These are phyloP conservation scores for Tylopilus sp. DNA, from an alignment of 768 basidiomycete species.

Conservation along the genomic window DNA sequence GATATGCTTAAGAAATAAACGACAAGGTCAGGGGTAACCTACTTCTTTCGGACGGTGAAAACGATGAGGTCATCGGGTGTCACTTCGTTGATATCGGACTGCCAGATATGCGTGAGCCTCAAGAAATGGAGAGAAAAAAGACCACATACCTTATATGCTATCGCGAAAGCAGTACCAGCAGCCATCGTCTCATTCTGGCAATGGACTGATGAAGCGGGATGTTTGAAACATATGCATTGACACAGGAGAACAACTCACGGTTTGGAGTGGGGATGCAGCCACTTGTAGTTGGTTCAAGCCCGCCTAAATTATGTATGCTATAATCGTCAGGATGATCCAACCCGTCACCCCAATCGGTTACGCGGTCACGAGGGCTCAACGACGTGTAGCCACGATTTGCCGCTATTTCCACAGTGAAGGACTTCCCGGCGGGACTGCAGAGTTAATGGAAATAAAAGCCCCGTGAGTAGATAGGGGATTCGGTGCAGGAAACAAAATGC, in stretches of 20 bases:
- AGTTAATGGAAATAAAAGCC: too few species aligned
- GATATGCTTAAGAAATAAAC: background rate
- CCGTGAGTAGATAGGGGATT: too few species aligned
- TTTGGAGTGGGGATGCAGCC: conserved; percentile 6
- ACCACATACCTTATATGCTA: conserved; percentile 18
- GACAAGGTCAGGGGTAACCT: background rate
- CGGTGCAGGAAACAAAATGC: background rate
- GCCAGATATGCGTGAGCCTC: background rate
- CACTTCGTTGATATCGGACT: background rate
- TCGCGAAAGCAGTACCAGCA: conserved; percentile 6
- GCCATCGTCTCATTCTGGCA: conserved; percentile 6
- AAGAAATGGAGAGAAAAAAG: background rate
- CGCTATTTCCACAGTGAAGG: conserved; percentile 1
- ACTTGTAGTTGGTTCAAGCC: background rate
- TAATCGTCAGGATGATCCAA: background rate
- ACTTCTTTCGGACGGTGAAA: background rate
- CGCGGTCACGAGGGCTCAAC: rapidly evolving
- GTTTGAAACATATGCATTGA: background rate
- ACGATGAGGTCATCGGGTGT: background rate
- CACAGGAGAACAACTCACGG: conserved; percentile 3
- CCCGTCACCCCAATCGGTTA: conserved; percentile 9
- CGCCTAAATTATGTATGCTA: background rate
- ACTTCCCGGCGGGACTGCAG: conserved; percentile 1
- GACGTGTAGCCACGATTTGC: background rate
- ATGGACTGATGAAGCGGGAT: conserved; percentile 7